These are phyloP conservation scores for Alternaria angustiovoidea DNA, from an alignment of 2,329 filamentous ascomycete species.

Conservation along the genomic window DNA sequence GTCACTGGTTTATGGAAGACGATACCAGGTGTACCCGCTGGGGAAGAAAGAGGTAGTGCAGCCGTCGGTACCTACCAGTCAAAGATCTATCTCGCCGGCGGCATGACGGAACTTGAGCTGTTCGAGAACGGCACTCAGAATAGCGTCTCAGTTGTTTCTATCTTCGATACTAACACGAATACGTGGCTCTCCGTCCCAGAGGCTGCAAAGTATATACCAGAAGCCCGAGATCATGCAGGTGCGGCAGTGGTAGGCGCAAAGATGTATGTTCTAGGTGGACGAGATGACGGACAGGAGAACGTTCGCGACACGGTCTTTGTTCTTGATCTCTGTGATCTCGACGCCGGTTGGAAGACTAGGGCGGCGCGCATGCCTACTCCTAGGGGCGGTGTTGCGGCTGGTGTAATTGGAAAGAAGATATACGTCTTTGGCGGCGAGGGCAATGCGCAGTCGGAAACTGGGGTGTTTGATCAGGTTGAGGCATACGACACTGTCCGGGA, in stretches of 20 bases:
- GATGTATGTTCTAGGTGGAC: constrained; percentile 39
- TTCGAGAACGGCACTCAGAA: constrained; percentile 11
- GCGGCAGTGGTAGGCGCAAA: constrained; percentile 30
- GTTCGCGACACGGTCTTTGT: constrained; percentile 32
- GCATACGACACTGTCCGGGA: constrained; percentile 30
- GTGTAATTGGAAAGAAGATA: constrained; percentile 27
- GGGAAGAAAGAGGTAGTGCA: constrained; percentile 29
- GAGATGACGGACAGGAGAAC: constrained; percentile 22
- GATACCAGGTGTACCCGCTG: constrained; percentile 10
- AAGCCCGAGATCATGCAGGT: constrained; percentile 34
- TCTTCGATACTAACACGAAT: constrained; percentile 21
- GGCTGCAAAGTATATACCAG: constrained; percentile 27
- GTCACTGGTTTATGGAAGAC: constrained; percentile 15
- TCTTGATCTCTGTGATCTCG: constrained; percentile 31
- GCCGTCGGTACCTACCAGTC: constrained; percentile 26
- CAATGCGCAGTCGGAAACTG: constrained; percentile 20
- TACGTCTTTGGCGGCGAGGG: constrained; percentile 42
- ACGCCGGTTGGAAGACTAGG: constrained; percentile 29
- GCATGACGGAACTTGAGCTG: constrained; percentile 22
- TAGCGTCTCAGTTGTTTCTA: constrained; percentile 23
- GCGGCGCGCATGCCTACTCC: constrained; percentile 32
- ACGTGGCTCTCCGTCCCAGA: constrained; percentile 22
- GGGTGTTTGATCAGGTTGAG: constrained; percentile 32
- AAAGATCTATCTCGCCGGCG: constrained; percentile 34
- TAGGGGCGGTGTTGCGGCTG: constrained; percentile 32